Conservation (phyloP, 352 stramenopile species). For the Peronosclerospora sorghi region DNA sequence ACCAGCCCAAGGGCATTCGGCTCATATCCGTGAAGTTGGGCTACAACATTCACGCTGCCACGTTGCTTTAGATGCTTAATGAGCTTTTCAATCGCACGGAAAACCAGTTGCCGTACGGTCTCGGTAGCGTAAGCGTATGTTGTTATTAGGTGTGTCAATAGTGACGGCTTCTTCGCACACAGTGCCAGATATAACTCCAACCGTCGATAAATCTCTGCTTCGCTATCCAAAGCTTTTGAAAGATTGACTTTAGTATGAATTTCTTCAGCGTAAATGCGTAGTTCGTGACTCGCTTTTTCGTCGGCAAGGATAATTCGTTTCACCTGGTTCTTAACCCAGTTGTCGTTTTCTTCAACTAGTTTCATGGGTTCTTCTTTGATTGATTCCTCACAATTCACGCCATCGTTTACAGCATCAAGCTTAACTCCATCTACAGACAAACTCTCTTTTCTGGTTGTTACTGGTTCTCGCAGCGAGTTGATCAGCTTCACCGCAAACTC, state of each 20-base stretch:
- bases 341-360: constrained; percentile 1
- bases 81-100: constrained; percentile 73
- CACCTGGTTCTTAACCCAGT: constrained; percentile 22
- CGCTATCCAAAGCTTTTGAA: constrained; percentile 24
- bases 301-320: constrained; percentile 17
- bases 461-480: constrained; percentile 28
- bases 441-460: constrained; percentile 2
- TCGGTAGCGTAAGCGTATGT: constrained; percentile 52
- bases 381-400: constrained; percentile 3
- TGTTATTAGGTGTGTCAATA: constrained; percentile 46
- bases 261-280: constrained; percentile 31
- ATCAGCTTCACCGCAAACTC: constrained; percentile 48
- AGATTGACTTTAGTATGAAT: constrained; percentile 32
- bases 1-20: constrained; percentile 50
- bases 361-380: constrained; percentile 3
- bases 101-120: constrained; percentile 53
- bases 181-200: constrained; percentile 58
- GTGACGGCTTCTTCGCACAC: constrained; percentile 62
- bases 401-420: constrained; percentile 5
- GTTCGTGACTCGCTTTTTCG: constrained; percentile 16
- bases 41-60: no score
- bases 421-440: constrained; percentile 19
- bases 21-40: constrained; percentile 48
- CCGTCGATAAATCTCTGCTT: no score
- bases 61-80: constrained; percentile 83